Evolutionary conservation across 2,329 filamentous ascomycete species (phyloP), one percentile per base, ranked within the genome.

Genomic region (Stagonosporopsis rhizophila): DNA sequence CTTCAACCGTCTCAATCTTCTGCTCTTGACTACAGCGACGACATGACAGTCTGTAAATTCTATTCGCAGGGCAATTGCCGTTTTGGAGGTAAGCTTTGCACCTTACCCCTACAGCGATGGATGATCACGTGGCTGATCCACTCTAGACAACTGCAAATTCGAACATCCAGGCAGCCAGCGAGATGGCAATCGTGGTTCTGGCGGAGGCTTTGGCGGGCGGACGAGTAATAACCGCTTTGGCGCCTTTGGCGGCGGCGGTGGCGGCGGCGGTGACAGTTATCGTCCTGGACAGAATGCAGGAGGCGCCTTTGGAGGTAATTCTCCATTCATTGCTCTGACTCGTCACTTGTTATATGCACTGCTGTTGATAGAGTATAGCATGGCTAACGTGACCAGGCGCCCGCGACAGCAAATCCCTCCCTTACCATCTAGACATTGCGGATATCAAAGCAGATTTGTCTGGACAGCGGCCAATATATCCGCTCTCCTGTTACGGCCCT

Each of bases 401-500:
- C 23, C 62, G 69, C 27, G 65, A 68, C 39, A 47, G 45, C 27
- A 66, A 66, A 42, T 19, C 65, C 25, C 46, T 65, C 7, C 56
- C 64, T 14, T 76, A 67, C 57, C 51, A 65, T 52, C 52, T 77
- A 27, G 66, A 64, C 32, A 65, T 64, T 19, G 69, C 70, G 11
- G 66, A 66, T 19, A 75, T 77, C 44, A 69, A 73, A 35, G 50
- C 60, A 49, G 92, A 96, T 70, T 80, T 96, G 41, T 85, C 82
- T 0, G 81, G 82, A 20, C 91, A 95, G 58, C 83, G 84, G 8
- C 94, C 94, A 17, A 79, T 85, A 81, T 98, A 93, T 90, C 88
- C 95, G 4, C 83, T 97, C 22, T 96, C 93, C 1, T 84, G 89
- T 20, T 98, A 96, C 75, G 91, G 88, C 0, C 92, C 93, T 0